Evolutionary conservation across 768 basidiomycete genomes (phyloP).

Genomic region (Mycena venus): DNA sequence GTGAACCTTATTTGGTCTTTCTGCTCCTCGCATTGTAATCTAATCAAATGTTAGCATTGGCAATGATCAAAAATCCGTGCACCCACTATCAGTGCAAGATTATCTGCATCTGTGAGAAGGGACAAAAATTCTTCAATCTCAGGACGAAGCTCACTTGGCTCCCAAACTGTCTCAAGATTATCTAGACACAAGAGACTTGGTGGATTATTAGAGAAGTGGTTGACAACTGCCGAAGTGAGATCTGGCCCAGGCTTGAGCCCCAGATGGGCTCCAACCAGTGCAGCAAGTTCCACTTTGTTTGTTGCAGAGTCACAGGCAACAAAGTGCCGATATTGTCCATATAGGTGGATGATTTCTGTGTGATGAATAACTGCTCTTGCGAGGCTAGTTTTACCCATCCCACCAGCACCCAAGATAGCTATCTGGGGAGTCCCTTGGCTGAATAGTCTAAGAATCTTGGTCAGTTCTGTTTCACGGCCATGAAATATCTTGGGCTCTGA

Average conservation of each 20-base stretch:
- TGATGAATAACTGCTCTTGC: background rate
- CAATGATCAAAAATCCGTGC: no score
- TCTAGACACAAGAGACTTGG: background rate
- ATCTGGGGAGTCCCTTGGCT: background rate
- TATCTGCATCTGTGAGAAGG: no score
- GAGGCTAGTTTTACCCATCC: no score
- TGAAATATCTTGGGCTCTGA: no score
- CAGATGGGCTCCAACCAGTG: background rate
- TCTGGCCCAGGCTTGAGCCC: background rate
- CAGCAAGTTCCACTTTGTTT: background rate
- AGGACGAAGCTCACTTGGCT: no score
- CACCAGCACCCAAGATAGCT: no score
- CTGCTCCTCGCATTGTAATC: slow-evolving; percentile 7
- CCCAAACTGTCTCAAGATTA: no score
- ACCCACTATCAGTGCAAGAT: background rate
- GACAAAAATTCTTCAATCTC: no score
- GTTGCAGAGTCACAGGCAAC: background rate
- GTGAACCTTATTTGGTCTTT: background rate
- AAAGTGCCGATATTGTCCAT: background rate
- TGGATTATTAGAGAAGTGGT: background rate
- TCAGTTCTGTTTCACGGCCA: background rate
- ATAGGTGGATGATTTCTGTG: background rate
- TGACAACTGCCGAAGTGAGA: background rate
- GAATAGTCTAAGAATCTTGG: background rate
- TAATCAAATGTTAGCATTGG: background rate